phyloP scores from a whole-genome alignment of 768 basidiomycete genomes.

The Rhodotorula diobovata region DNA sequence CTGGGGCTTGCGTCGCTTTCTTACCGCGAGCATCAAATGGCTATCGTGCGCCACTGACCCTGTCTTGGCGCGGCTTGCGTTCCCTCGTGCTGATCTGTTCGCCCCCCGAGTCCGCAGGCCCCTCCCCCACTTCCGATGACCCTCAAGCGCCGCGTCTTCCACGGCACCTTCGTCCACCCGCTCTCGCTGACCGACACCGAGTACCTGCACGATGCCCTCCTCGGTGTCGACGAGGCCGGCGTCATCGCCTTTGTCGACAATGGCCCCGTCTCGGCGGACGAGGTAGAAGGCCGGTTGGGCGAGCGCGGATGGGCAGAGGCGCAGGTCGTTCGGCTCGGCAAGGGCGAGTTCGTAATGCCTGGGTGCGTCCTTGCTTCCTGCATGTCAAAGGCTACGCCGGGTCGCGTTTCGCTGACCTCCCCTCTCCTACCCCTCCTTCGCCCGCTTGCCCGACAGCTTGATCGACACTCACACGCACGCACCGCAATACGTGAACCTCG shows the following conservation, averaged over 20 bases:
- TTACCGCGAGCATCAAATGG: no score
- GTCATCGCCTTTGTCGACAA: constrained; percentile 40
- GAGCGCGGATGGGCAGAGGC: constrained; percentile 11
- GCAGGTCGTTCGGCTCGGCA: background rate
- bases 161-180: constrained; percentile 39
- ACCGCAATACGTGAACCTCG: constrained; percentile 60
- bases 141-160: constrained; percentile 14
- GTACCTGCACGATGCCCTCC: constrained; percentile 33
- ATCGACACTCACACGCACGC: constrained; percentile 50
- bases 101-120: background rate
- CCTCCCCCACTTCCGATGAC: background rate
- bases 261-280: constrained; percentile 2
- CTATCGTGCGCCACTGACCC: no score
- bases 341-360: constrained; percentile 41
- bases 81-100: background rate
- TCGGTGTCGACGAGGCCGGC: constrained; percentile 42
- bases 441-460: constrained; percentile 5
- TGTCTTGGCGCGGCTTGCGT: no score
- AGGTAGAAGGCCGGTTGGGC: constrained; percentile 10
- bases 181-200: constrained; percentile 36
- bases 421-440: no score
- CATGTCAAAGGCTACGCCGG: no score
- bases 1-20: no score
- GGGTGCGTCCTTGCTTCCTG: constrained; percentile 20
- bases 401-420: background rate